Percentiles rank a stretch among this genome's conserved stretches.
These are phyloP conservation scores for Ustilago vetiveriae DNA, from an alignment of 1,284 basidiomycete species.

Conservation along the genomic window DNA sequence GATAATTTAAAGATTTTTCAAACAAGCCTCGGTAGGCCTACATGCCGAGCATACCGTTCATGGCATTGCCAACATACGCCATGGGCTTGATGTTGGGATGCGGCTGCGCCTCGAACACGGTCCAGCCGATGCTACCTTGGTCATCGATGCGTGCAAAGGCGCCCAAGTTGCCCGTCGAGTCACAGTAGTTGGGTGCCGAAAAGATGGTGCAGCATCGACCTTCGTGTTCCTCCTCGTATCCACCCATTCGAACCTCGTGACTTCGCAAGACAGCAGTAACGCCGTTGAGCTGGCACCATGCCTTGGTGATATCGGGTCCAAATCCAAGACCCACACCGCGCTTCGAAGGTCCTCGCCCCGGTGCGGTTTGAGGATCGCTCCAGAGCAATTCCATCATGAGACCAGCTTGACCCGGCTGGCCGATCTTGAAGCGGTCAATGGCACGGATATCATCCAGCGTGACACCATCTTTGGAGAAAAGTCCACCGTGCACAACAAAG, in stretches of 20 bases:
- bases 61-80: slow-evolving; percentile 75
- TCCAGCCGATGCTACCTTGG: slow-evolving; percentile 77
- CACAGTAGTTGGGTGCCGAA: slow-evolving; percentile 66
- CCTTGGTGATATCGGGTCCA: slow-evolving; percentile 74
- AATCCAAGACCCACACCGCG: slow-evolving; percentile 95
- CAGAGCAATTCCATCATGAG: slow-evolving; percentile 79
- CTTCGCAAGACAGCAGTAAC: slow-evolving; percentile 90
- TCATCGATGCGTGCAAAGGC: slow-evolving; percentile 75
- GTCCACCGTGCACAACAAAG: slow-evolving; percentile 89
- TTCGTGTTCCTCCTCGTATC: slow-evolving; percentile 87
- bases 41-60: slow-evolving; percentile 53
- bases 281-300: slow-evolving; percentile 87
- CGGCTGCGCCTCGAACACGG: slow-evolving; percentile 82
- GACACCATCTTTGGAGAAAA: slow-evolving; percentile 93
- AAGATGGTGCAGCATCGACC: slow-evolving; percentile 85
- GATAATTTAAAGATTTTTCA: too few relatives aligned
- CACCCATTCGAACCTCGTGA: slow-evolving; percentile 91
- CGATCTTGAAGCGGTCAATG: slow-evolving; percentile 80
- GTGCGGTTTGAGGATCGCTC: slow-evolving; percentile 89
- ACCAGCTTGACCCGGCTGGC: slow-evolving; percentile 92
- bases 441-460: slow-evolving; percentile 90
- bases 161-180: slow-evolving; percentile 69
- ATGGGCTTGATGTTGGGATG: slow-evolving; percentile 92
- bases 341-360: slow-evolving; percentile 95
- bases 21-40: slow-evolving; percentile 1